Conservation (phyloP, 768 basidiomycete species). For the Xerocomellus intermedius region DNA sequence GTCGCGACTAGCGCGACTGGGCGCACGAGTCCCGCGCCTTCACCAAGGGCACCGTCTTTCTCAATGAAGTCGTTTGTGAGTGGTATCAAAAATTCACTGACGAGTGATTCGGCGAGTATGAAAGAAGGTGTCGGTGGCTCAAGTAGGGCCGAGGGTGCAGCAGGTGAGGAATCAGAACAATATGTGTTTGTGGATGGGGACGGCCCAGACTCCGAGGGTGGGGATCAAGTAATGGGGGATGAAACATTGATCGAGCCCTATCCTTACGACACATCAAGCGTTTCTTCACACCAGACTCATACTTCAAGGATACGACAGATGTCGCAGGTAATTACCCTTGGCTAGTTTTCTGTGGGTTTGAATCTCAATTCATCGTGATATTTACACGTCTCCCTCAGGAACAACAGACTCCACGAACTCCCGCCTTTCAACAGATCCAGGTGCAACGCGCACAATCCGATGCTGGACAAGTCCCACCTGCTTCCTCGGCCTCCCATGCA, state of each 20-base stretch:
- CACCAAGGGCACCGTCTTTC: slow-evolving; percentile 22
- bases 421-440: slow-evolving; percentile 25
- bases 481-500: slow-evolving; percentile 7
- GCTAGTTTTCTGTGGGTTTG: not conserved
- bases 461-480: slow-evolving; percentile 4
- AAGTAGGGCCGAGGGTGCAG: not conserved
- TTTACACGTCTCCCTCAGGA: slow-evolving; percentile 5
- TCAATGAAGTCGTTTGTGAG: slow-evolving; percentile 22
- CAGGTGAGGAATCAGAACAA: slow-evolving; percentile 19
- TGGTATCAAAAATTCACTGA: slow-evolving; percentile 18
- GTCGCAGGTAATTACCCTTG: slow-evolving; percentile 15
- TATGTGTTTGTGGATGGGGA: slow-evolving; percentile 28
- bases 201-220: not conserved
- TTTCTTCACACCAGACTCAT: slow-evolving; percentile 22
- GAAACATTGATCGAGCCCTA: slow-evolving; percentile 23
- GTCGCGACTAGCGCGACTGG: slow-evolving; percentile 1
- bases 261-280: slow-evolving; percentile 21
- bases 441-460: slow-evolving; percentile 24
- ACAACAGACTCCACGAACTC: slow-evolving; percentile 18
- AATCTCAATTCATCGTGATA: not conserved
- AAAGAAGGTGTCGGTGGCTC: slow-evolving; percentile 3
- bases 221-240: slow-evolving; percentile 11
- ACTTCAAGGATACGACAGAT: slow-evolving; percentile 1
- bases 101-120: slow-evolving; percentile 13
- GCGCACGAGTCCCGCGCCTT: slow-evolving; percentile 7